phyloP scores from a whole-genome alignment of 768 basidiomycete genomes.

The Phylloporus arenicola region DNA sequence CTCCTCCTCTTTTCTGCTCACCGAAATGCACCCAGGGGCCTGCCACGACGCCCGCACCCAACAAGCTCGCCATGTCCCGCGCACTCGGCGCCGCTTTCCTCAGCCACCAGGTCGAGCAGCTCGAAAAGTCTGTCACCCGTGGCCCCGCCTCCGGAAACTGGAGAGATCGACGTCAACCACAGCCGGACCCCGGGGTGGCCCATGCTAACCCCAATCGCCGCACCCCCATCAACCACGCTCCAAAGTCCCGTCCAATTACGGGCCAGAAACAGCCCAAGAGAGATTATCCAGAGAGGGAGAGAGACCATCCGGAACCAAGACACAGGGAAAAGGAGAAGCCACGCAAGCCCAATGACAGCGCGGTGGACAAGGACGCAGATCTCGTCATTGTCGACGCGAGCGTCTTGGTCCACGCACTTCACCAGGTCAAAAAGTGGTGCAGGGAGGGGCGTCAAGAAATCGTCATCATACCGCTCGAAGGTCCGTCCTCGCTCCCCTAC shows the following conservation, averaged over 20 bases:
- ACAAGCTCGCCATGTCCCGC: constrained; percentile 77
- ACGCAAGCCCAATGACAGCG: constrained; percentile 23
- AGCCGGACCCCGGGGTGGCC: constrained; percentile 1
- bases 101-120: constrained; percentile 82
- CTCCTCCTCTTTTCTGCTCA: background rate
- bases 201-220: constrained; percentile 20
- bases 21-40: constrained; percentile 12
- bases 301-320: constrained; percentile 18
- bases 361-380: constrained; percentile 58
- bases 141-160: constrained; percentile 55
- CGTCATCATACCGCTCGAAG: constrained; percentile 83
- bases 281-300: constrained; percentile 16
- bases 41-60: constrained; percentile 31
- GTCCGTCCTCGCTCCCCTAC: constrained; percentile 37
- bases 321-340: constrained; percentile 16
- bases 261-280: constrained; percentile 22
- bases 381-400: constrained; percentile 77
- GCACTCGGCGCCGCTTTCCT: constrained; percentile 85
- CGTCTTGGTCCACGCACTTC: constrained; percentile 71
- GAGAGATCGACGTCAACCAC: constrained; percentile 45
- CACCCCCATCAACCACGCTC: constrained; percentile 3
- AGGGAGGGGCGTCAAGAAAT: constrained; percentile 71
- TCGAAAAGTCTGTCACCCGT: constrained; percentile 66
- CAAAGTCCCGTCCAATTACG: constrained; percentile 22
- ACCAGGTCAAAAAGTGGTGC: constrained; percentile 80